Base-by-base conservation (phyloP, 164 flowering plant genomes). In the Kingdonia uniflora region DNA sequence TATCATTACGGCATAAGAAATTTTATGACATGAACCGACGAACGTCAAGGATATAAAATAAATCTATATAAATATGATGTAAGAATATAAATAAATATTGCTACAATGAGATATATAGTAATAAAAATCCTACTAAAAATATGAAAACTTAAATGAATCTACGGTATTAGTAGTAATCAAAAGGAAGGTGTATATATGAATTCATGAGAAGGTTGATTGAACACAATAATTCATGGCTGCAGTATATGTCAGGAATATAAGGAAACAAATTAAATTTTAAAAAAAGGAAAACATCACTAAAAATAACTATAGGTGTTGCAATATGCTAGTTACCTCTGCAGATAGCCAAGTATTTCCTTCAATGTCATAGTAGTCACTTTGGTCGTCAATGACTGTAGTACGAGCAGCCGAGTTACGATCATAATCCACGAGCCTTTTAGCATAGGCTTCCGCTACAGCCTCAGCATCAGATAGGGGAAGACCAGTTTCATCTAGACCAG, bases 331-430 rank as follows among this genome's bases (percentile, higher is more conserved):
- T 68, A 89, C 99, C 90, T 87, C 90, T 41, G 40, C 51, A 21
- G 96, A 85, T 55, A 94, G 59, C 99, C 99, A 94, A 59, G 72
- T 81, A 56, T 81, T 94, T 19, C 82, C 84, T 62, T 94, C 99
- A 53, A 82, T 68, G 35, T 80, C 86, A 63, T 89, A 94, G 52
- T 94, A 94, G 63, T 89, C 99, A 70, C 99, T 87, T 62, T 94
- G 99, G 72, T 94, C 99, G 70, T 94, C 97, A 48, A 94, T 89
- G 45, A 89, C 97, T 41, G 85, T 80, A 11, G 96, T 89, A 56
- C 99, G 85, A 14, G 86, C 90, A 8, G 99, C 97, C 59, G 99
- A 71, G 60, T 94, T 74, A 17, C 87, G 70, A 61, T 89, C 96
- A 70, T 85, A 89, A 0, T 89, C 99, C 42, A 89, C 90, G 23